A percentile compares a stretch with the other conserved stretches of the same genome.
Evolutionary conservation across 495 filamentous ascomycete species (phyloP).

Genomic region (Lentithecium fluviatile): DNA sequence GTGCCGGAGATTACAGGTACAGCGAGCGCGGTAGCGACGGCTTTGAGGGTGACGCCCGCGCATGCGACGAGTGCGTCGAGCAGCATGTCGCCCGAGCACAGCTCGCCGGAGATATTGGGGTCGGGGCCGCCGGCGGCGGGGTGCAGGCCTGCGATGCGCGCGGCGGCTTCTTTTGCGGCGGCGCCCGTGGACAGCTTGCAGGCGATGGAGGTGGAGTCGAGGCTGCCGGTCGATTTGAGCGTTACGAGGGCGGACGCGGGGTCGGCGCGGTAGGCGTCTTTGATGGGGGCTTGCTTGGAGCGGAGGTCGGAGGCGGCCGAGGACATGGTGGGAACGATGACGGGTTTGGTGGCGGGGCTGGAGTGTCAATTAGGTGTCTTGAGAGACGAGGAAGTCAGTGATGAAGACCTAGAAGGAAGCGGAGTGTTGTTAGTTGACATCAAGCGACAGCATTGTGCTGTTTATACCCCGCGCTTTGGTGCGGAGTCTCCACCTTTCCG

Average conservation of each 20-base stretch:
- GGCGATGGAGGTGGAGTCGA: constrained; percentile 40
- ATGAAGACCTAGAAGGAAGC: background rate
- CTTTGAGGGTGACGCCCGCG: constrained; percentile 44
- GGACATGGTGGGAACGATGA: background rate
- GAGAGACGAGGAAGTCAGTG: too few species aligned
- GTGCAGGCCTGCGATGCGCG: constrained; percentile 41
- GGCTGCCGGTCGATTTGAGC: constrained; percentile 39
- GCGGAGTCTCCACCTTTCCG: background rate
- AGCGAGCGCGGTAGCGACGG: constrained; percentile 42
- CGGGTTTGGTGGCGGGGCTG: too few species aligned
- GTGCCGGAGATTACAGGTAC: constrained; percentile 37
- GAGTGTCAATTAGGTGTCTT: too few species aligned
- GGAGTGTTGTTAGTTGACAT: background rate
- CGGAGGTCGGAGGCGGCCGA: constrained; percentile 37
- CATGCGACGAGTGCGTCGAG: constrained; percentile 45
- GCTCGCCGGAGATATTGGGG: constrained; percentile 42
- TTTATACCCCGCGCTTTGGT: constrained; percentile 2
- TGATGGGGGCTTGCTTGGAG: constrained; percentile 42
- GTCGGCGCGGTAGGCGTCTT: constrained; percentile 38
- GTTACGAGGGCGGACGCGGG: constrained; percentile 43
- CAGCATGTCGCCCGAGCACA: constrained; percentile 46
- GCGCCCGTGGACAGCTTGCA: constrained; percentile 41
- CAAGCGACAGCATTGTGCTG: background rate
- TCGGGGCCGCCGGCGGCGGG: constrained; percentile 43
- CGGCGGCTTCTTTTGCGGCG: constrained; percentile 35